Evolutionary conservation across 2,329 filamentous ascomycete species (phyloP), one percentile per base, ranked within the genome.

Genomic region (Paecilomyces sp.): DNA sequence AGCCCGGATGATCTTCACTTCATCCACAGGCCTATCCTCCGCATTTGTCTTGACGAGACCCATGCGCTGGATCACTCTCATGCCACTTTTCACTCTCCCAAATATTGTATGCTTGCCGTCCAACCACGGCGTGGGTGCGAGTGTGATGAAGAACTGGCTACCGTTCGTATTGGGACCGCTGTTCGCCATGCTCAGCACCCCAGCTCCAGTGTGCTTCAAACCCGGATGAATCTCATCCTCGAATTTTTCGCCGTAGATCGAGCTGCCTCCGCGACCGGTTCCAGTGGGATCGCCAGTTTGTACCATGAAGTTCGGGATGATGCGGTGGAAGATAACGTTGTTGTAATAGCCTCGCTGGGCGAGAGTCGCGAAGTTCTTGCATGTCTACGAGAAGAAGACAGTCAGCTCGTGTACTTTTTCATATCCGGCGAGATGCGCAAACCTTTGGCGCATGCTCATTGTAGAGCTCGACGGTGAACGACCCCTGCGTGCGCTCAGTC

Each of bases 61-160:
- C 85, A 99, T 90, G 65, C 91, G 83, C 79, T 91, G 88, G 30
- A 97, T 87, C n/a, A 93, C 82, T 59, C 83, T 81, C 83, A 97
- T 85, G 0, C 94, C 94, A 58, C 77, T 84, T 79, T 89, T 92
- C 47, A 99, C 92, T 58, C 93, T 81, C 0, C 94, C 94, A 72
- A 99, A 99, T 66, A 99, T 95, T 11, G 92, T 96, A 74, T 99
- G 93, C 76, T 96, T 97, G 24, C 92, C 92, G 76, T 99, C 94
- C 61, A 99, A 78, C 93, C 93, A 97, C 0, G 94, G 94, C 15
- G 94, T 93, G 3, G 93, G 93, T 7, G 92, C 93, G 34, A 97
- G 82, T 0, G 94, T 97, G 66, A 99, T 87, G 73, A 97, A 97
- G 77, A 97, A 99, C 77, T 97, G 94, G 60, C 86, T 91, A 24